Evolutionary conservation across 768 basidiomycete genomes (phyloP).

Genomic region (Gautieria morchelliformis): DNA sequence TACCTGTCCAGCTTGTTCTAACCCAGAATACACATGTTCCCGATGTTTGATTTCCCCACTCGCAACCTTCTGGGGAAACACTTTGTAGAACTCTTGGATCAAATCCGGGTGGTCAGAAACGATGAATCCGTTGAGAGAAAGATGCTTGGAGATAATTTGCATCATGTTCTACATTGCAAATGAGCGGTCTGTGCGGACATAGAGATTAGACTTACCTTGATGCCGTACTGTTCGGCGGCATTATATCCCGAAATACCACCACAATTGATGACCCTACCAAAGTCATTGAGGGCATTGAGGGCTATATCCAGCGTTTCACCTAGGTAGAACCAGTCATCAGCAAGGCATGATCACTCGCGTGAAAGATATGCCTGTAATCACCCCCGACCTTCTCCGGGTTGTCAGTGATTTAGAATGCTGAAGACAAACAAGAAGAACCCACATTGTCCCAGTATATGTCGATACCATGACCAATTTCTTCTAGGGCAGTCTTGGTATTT

Average conservation of each 20-base stretch:
- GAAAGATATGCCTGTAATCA: neutral
- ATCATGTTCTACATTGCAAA: constrained; percentile 28
- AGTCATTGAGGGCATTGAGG: constrained; percentile 23
- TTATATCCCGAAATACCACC: constrained; percentile 26
- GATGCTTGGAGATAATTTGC: constrained; percentile 30
- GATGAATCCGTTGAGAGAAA: constrained; percentile 39
- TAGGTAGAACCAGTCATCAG: neutral
- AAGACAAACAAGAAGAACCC: neutral
- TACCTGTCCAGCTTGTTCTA: constrained; percentile 31
- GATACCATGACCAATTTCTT: constrained; percentile 27
- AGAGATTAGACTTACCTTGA: constrained; percentile 12
- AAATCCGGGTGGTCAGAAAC: constrained; percentile 21
- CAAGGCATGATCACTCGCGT: neutral
- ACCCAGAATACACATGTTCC: constrained; percentile 36
- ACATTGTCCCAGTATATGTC: constrained; percentile 8
- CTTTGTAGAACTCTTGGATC: constrained; percentile 26
- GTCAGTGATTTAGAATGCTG: neutral
- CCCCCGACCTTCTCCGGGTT: constrained; percentile 35
- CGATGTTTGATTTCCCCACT: constrained; percentile 37
- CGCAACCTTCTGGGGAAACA: constrained; percentile 31
- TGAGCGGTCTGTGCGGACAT: constrained; percentile 18
- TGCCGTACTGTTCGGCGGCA: constrained; percentile 11
- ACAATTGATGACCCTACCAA: constrained; percentile 14
- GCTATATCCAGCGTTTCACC: constrained; percentile 45
- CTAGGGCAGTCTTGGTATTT: constrained; percentile 21